phyloP scores from a whole-genome alignment of 2,329 filamentous ascomycete genomes.

The Arthrinium phaeospermum region DNA sequence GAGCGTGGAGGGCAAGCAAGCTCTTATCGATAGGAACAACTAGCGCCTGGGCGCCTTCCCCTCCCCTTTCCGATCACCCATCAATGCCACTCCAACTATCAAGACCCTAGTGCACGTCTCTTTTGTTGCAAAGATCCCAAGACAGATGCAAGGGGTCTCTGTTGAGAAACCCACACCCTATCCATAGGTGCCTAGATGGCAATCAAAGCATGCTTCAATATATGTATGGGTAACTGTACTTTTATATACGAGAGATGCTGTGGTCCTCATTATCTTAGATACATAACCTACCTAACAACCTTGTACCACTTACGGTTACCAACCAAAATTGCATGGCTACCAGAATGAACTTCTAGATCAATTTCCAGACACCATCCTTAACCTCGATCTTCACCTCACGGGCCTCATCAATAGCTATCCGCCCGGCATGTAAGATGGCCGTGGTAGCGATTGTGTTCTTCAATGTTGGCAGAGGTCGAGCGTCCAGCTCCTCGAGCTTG shows the following conservation, averaged over 20 bases:
- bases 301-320: neutral
- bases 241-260: neutral
- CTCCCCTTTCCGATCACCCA: neutral
- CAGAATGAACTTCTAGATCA: slow-evolving; percentile 51
- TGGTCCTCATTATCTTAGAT: neutral
- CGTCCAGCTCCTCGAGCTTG: slow-evolving; percentile 78
- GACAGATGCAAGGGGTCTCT: neutral
- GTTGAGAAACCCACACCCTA: neutral
- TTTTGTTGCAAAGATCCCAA: neutral
- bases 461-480: slow-evolving; percentile 81
- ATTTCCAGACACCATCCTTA: slow-evolving; percentile 69
- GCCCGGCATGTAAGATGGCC: slow-evolving; percentile 86
- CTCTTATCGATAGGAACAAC: slow-evolving; percentile 6
- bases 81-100: neutral
- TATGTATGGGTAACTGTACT: neutral
- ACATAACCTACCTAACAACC: neutral
- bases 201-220: neutral
- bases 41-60: neutral
- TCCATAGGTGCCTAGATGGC: neutral
- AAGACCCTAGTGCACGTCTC: neutral
- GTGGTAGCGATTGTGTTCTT: slow-evolving; percentile 91
- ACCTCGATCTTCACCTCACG: slow-evolving; percentile 77
- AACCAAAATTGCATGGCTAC: no score
- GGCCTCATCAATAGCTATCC: slow-evolving; percentile 82
- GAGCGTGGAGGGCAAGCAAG: neutral